Conservation (phyloP, 2,329 filamentous ascomycete genomes). For the Hypoxylon sp. region DNA sequence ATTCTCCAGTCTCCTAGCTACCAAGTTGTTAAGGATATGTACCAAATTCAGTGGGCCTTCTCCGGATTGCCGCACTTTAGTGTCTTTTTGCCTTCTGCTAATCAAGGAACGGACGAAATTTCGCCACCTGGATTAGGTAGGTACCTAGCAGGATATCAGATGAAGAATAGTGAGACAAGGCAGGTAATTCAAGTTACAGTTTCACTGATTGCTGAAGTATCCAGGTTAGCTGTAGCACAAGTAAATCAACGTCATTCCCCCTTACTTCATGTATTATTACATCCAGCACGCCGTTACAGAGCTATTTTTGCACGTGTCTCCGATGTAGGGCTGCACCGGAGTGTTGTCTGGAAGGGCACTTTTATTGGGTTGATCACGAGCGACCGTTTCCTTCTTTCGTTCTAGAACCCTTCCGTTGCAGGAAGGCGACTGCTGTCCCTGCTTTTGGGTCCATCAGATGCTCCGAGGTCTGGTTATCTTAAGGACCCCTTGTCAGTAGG, state of each 20-base stretch:
- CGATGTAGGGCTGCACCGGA: slow-evolving; percentile 9
- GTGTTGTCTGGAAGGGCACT: background rate
- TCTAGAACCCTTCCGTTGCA: slow-evolving; percentile 42
- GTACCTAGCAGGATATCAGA: background rate
- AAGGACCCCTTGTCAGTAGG: slow-evolving; percentile 17
- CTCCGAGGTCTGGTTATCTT: slow-evolving; percentile 22
- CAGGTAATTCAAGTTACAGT: background rate
- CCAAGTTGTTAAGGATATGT: slow-evolving; percentile 7
- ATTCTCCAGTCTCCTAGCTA: background rate
- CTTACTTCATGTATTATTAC: slow-evolving; percentile 7
- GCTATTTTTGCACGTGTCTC: slow-evolving; percentile 4
- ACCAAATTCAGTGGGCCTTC: background rate
- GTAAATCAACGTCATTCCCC: slow-evolving; percentile 1
- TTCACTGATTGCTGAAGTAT: background rate
- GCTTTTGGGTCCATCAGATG: slow-evolving; percentile 14
- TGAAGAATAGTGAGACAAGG: background rate
- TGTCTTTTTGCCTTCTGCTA: slow-evolving; percentile 4
- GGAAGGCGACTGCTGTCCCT: slow-evolving; percentile 25
- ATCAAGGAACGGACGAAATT: slow-evolving; percentile 1
- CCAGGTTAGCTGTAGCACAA: slow-evolving; percentile 3
- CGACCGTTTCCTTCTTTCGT: slow-evolving; percentile 15
- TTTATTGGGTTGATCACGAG: slow-evolving; percentile 23
- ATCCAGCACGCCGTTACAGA: slow-evolving; percentile 1
- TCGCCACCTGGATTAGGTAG: background rate
- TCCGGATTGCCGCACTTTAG: slow-evolving; percentile 2